Evolutionary conservation across 495 filamentous ascomycete species (phyloP).

Genomic region (Hypoxylon rickii): DNA sequence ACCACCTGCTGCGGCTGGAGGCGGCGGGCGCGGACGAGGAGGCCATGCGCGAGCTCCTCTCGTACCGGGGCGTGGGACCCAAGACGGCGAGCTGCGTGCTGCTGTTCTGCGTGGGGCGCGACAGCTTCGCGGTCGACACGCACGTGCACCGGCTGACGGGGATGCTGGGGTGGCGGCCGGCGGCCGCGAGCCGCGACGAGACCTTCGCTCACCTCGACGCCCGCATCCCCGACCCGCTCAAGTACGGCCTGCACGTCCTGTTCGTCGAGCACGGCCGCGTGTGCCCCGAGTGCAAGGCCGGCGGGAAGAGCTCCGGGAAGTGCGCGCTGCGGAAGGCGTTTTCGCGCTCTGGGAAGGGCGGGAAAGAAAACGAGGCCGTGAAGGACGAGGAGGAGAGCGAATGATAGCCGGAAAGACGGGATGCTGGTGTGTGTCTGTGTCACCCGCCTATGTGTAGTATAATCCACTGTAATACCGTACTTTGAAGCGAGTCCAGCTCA

Average conservation of each 20-base stretch:
- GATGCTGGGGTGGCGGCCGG: conserved; percentile 77
- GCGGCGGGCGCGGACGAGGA: conserved; percentile 60
- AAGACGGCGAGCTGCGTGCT: conserved; percentile 88
- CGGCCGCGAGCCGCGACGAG: conserved; percentile 63
- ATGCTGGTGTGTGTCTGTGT: too few species aligned
- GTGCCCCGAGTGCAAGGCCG: conserved; percentile 75
- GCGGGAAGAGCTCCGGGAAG: conserved; percentile 25
- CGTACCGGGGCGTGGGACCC: conserved; percentile 79
- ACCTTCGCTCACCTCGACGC: conserved; percentile 80
- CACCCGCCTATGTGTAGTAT: too few species aligned
- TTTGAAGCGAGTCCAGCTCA: too few species aligned
- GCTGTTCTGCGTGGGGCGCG: conserved; percentile 73
- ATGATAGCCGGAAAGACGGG: too few species aligned
- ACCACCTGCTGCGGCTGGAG: conserved; percentile 64
- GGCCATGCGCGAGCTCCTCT: conserved; percentile 71
- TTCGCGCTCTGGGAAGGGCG: background rate
- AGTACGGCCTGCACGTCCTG: conserved; percentile 81
- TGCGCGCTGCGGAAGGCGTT: conserved; percentile 38
- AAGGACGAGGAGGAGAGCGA: background rate
- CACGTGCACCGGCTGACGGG: conserved; percentile 78
- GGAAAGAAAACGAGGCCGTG: background rate
- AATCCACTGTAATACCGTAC: too few species aligned
- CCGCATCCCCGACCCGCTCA: conserved; percentile 74
- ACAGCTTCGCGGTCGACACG: conserved; percentile 82
- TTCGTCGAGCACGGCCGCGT: conserved; percentile 79